A percentile compares a stretch with the other conserved stretches of the same genome.
phyloP scores from a whole-genome alignment of 345 rosid species.

The Aquilaria malaccensis region DNA sequence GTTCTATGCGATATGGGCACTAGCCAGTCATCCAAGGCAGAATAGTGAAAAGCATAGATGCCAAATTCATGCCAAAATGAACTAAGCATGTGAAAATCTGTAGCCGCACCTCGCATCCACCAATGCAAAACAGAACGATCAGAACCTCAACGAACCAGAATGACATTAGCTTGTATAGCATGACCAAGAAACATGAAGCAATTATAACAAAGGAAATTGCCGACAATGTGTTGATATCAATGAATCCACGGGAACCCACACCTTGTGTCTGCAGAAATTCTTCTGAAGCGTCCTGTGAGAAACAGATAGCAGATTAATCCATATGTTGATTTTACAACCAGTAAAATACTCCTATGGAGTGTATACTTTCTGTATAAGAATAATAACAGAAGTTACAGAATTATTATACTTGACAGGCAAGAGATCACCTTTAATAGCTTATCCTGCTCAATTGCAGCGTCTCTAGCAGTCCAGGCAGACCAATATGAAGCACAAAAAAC shows the following conservation, averaged over 20 bases:
- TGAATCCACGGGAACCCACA: conserved; percentile 42
- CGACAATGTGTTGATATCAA: conserved; percentile 59
- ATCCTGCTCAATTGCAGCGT: conserved; percentile 74
- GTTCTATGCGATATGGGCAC: too few relatives aligned
- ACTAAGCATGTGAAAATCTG: not conserved
- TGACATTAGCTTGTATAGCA: conserved; percentile 94
- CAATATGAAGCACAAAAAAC: conserved; percentile 80
- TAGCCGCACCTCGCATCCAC: conserved; percentile 70
- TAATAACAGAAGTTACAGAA: not conserved
- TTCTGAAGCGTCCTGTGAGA: conserved; percentile 64
- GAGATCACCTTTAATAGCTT: conserved; percentile 65
- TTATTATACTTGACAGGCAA: conserved; percentile 1
- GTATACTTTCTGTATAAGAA: not conserved
- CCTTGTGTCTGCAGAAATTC: conserved; percentile 35
- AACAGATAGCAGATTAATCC: not conserved
- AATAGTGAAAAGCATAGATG: too few relatives aligned
- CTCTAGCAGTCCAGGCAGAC: conserved; percentile 87
- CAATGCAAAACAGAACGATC: conserved; percentile 87
- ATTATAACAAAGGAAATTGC: conserved; percentile 74
- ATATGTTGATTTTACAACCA: not conserved
- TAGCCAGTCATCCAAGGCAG: too few relatives aligned
- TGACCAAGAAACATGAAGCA: conserved; percentile 84
- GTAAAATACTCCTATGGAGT: not conserved
- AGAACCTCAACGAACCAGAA: conserved; percentile 79
- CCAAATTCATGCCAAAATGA: not conserved